Evolutionary conservation across 805 yeast genomes (phyloP).

Genomic region (Deakozyma indianensis): DNA sequence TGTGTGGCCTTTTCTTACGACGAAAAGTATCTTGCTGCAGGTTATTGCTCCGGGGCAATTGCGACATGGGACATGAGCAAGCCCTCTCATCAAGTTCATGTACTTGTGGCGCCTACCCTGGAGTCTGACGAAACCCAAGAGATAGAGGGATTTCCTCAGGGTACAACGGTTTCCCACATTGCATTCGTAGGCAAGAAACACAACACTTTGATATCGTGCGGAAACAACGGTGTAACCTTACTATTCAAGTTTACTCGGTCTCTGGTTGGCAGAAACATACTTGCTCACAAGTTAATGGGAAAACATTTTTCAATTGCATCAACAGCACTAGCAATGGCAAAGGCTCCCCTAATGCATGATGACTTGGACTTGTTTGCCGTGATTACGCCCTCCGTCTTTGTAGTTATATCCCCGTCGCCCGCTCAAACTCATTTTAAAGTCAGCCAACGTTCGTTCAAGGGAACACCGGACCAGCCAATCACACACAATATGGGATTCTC

Average conservation of each 20-base stretch:
- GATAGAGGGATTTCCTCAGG: neutral
- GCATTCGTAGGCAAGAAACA: neutral
- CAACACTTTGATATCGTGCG: neutral
- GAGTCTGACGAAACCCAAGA: neutral
- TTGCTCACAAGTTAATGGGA: neutral
- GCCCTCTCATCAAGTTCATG: constrained; percentile 1
- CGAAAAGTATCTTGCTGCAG: neutral
- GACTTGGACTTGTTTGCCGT: neutral
- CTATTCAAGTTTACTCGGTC: neutral
- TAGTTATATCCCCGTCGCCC: neutral
- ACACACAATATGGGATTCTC: neutral
- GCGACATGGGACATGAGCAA: constrained; percentile 1
- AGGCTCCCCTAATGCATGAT: neutral
- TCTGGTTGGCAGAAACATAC: neutral
- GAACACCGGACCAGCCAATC: neutral
- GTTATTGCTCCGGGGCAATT: neutral
- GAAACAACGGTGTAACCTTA: neutral
- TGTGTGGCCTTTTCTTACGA: neutral
- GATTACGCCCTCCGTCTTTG: neutral
- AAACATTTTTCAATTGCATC: neutral
- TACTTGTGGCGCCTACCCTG: neutral
- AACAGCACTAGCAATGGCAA: neutral
- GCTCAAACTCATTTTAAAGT: neutral
- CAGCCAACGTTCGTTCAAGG: neutral
- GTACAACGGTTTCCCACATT: neutral